Conservation (phyloP, 768 basidiomycete genomes). For the Psilocybe sp. region DNA sequence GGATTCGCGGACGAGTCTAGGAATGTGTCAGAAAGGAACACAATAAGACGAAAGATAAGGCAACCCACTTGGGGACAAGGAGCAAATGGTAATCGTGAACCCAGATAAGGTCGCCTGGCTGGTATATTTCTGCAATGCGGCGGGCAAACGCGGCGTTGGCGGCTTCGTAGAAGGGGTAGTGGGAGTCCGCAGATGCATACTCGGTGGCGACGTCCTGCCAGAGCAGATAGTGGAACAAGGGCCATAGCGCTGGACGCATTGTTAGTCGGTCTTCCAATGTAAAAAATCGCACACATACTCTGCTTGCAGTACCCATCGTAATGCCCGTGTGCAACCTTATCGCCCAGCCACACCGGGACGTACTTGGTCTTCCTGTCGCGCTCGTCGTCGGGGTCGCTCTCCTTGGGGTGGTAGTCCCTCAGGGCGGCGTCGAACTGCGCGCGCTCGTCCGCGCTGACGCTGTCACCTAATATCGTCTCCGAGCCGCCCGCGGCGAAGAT, state of each 20-base stretch:
- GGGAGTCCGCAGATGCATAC: constrained; percentile 78
- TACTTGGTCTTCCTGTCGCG: constrained; percentile 65
- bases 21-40: constrained; percentile 4
- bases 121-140: constrained; percentile 70
- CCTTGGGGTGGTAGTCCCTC: constrained; percentile 55
- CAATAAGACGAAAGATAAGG: not conserved
- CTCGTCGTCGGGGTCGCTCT: constrained; percentile 51
- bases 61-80: constrained; percentile 65
- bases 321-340: constrained; percentile 86
- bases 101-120: constrained; percentile 91
- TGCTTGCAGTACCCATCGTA: constrained; percentile 99
- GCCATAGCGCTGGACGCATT: constrained; percentile 76
- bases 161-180: constrained; percentile 78
- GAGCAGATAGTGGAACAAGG: constrained; percentile 95
- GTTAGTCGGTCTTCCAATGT: not conserved
- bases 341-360: constrained; percentile 89
- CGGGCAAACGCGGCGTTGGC: constrained; percentile 85
- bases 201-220: constrained; percentile 96
- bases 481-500: constrained; percentile 42
- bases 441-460: constrained; percentile 61
- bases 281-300: constrained; percentile 47
- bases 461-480: constrained; percentile 43
- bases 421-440: constrained; percentile 65
- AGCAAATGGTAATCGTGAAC: constrained; percentile 96
- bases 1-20: constrained; percentile 67